Evolutionary conservation across 192 early-diverging fungal species (phyloP), one percentile per base, ranked within the genome.

Genomic region (Podila epigama): DNA sequence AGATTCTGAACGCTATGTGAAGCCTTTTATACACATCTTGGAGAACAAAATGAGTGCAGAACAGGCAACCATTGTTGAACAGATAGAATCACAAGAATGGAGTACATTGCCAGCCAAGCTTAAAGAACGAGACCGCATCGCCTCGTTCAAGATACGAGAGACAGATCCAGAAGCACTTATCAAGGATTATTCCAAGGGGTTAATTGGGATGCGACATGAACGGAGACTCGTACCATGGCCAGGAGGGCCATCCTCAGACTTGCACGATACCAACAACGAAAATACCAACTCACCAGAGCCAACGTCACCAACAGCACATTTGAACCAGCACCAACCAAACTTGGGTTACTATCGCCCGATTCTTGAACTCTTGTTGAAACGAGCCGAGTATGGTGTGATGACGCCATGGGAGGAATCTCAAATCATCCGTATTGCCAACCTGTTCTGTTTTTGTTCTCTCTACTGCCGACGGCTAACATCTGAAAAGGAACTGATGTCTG

Each of bases 1-100:
- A 18, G 73, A 77, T 13, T 77, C 66, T 7, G 55, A 68, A 7
- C 60, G 67, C 11, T 77, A 77, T 48, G 53, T 77, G 13, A 35
- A 13, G 7, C 66, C 73, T 12, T 32, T 63, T 4, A 32, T 77
- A 1, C 29, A 13, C 5, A 11, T 77, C 1, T 27, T 68, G 9
- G 16, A 16, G 20, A 25, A 41, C 10, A 13, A 44, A 28, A 35
- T 68, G 20, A 53, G 65, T 0, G 2, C 8, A 2, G 52, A 50
- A 2, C 71, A 75, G 22, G 18, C 4, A 15, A 8, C 4, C 7
- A 48, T 48, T 15, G 20, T 48, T 48, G 44, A 48, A 15, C 44
- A 48, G 20, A n/a, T n/a, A n/a, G n/a, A n/a, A n/a, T n/a, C n/a
- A n/a, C n/a, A n/a, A n/a, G n/a, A n/a, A n/a, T n/a, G n/a, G n/a